Conservation (phyloP, 2,329 filamentous ascomycete genomes). For the Aspergillus flavus region DNA sequence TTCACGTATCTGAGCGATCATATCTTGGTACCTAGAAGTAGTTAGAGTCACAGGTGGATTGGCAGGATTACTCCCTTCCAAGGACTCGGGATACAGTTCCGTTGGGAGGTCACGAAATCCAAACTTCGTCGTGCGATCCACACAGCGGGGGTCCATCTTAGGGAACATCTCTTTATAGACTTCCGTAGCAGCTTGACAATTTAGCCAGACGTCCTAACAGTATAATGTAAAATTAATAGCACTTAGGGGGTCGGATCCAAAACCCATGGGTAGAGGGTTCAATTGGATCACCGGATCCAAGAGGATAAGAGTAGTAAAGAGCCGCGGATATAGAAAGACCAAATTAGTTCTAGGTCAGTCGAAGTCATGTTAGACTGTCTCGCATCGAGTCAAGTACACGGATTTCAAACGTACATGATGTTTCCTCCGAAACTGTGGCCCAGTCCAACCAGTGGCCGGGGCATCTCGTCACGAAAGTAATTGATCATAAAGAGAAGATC, state of each 20-base stretch:
- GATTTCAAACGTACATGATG: too few species aligned
- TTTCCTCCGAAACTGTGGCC: slow-evolving; percentile 15
- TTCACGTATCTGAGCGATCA: not conserved
- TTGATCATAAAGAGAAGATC: slow-evolving; percentile 21
- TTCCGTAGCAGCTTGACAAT: not conserved
- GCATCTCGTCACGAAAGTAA: slow-evolving; percentile 19
- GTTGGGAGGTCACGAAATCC: slow-evolving; percentile 16
- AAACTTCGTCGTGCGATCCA: slow-evolving; percentile 8
- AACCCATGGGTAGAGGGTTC: slow-evolving; percentile 8
- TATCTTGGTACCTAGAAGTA: slow-evolving; percentile 9
- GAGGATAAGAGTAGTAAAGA: slow-evolving; percentile 12
- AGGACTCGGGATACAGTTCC: slow-evolving; percentile 1
- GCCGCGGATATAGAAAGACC: slow-evolving; percentile 1
- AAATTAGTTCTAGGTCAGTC: not conserved
- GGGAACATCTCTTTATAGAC: slow-evolving; percentile 1
- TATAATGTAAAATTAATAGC: slow-evolving; percentile 4
- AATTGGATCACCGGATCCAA: slow-evolving; percentile 17
- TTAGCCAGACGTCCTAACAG: slow-evolving; percentile 12
- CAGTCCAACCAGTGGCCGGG: slow-evolving; percentile 18
- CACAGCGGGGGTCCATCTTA: slow-evolving; percentile 13
- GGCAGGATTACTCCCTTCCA: not conserved
- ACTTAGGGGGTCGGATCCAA: not conserved
- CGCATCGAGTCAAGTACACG: too few species aligned
- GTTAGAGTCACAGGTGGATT: slow-evolving; percentile 10
- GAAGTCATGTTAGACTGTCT: too few species aligned